Conservation (phyloP, 768 basidiomycete genomes). For the Sporobolomyces phaffii region DNA sequence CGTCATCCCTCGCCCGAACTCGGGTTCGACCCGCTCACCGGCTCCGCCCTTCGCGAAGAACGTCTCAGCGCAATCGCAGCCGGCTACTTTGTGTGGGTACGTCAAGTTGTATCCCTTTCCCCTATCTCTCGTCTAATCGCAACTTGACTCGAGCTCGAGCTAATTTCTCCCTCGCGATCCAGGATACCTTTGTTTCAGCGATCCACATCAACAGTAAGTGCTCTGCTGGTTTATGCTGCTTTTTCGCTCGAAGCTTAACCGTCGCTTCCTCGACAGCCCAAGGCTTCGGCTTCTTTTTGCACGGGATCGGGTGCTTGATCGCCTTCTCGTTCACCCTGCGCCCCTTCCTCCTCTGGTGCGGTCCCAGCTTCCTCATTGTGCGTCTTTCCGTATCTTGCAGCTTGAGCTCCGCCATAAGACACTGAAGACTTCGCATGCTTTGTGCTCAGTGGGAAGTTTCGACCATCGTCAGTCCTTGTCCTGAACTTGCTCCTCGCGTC, state of each 20-base stretch:
- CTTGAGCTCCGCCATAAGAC: neutral
- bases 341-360: conserved; percentile 37
- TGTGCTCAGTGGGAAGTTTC: conserved; percentile 39
- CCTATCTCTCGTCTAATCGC: no score
- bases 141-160: neutral
- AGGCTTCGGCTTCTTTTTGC: conserved; percentile 36
- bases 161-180: no score
- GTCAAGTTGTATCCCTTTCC: neutral
- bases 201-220: conserved; percentile 14
- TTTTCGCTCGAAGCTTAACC: neutral
- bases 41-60: conserved; percentile 20
- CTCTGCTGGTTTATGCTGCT: neutral
- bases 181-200: conserved; percentile 29
- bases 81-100: conserved; percentile 37
- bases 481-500: neutral
- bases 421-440: neutral
- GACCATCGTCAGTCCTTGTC: conserved; percentile 3
- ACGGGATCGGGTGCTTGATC: conserved; percentile 30
- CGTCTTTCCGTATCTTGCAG: neutral
- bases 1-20: conserved; percentile 14
- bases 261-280: conserved; percentile 4
- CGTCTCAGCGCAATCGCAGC: conserved; percentile 29
- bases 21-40: conserved; percentile 25
- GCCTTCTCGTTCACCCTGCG: conserved; percentile 33
- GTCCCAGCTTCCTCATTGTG: conserved; percentile 35